phyloP scores from a whole-genome alignment of 2,329 filamentous ascomycete species.

The Dothistroma septosporum region DNA sequence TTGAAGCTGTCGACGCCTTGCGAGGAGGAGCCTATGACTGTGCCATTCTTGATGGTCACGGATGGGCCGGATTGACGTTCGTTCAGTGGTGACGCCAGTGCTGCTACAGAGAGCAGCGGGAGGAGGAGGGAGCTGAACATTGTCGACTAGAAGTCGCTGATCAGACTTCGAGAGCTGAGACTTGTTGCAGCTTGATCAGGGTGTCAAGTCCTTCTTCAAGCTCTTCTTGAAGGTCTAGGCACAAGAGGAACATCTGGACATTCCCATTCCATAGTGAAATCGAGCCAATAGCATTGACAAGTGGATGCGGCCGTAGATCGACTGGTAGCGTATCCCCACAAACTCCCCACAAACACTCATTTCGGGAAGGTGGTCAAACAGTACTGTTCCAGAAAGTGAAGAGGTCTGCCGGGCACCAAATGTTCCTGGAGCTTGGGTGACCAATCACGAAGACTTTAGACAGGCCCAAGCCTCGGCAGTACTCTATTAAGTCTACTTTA shows the following conservation, averaged over 20 bases:
- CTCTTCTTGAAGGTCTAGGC: not conserved
- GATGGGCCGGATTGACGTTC: conserved; percentile 18
- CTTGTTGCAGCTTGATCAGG: too few relatives aligned
- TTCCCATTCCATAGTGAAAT: not conserved
- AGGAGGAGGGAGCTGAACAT: conserved; percentile 1
- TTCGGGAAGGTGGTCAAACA: too few relatives aligned
- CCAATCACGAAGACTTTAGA: too few relatives aligned
- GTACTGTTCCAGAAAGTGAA: too few relatives aligned
- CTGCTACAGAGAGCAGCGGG: conserved; percentile 11
- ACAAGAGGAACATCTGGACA: not conserved
- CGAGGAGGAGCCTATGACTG: conserved; percentile 49
- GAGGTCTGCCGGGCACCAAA: too few relatives aligned
- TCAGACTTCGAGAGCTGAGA: not conserved
- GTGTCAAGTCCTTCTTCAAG: too few relatives aligned
- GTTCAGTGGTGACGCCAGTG: conserved; percentile 15
- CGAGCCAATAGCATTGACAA: not conserved
- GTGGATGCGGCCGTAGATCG: not conserved
- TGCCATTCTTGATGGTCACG: conserved; percentile 51
- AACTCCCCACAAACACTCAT: too few relatives aligned
- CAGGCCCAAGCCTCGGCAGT: too few relatives aligned
- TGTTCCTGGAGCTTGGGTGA: too few relatives aligned
- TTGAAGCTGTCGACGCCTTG: conserved; percentile 62
- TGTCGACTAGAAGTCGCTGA: not conserved
- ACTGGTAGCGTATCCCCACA: not conserved
- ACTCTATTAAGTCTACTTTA: too few relatives aligned